phyloP scores from a whole-genome alignment of 1,139 yeast species.

The Arxiozyma telluris region DNA sequence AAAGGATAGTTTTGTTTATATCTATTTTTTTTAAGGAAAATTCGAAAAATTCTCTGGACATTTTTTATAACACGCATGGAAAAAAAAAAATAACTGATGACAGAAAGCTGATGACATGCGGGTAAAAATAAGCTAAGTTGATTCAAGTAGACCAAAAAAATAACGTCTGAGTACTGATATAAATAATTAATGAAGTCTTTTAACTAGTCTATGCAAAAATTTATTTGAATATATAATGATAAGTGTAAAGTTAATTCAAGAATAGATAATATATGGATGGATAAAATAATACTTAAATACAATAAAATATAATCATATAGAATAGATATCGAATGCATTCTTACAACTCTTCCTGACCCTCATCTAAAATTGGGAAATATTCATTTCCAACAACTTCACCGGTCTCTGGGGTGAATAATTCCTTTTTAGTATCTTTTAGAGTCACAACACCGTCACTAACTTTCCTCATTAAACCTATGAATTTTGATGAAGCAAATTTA shows the following conservation, averaged over 20 bases:
- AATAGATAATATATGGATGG: background rate
- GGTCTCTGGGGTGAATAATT: constrained; percentile 17
- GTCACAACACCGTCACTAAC: constrained; percentile 29
- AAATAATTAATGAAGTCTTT: background rate
- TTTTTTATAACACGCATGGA: too few relatives aligned
- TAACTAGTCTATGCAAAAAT: background rate
- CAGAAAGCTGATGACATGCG: background rate
- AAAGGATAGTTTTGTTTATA: background rate
- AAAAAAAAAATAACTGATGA: too few relatives aligned
- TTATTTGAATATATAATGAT: background rate
- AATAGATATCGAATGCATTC: background rate
- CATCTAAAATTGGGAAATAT: constrained; percentile 12
- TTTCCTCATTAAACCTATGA: constrained; percentile 25
- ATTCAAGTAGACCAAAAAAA: too few relatives aligned
- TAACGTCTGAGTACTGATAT: too few relatives aligned
- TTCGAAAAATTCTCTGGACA: background rate
- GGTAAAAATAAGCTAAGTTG: background rate
- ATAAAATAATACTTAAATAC: background rate
- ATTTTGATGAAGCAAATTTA: constrained; percentile 24
- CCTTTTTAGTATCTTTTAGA: constrained; percentile 15
- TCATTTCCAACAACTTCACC: constrained; percentile 24
- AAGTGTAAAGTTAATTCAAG: background rate
- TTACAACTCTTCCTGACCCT: background rate
- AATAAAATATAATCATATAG: too few relatives aligned
- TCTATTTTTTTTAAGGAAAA: background rate